Evolutionary conservation across 768 basidiomycete genomes (phyloP).

Genomic region (Suillus americanus): DNA sequence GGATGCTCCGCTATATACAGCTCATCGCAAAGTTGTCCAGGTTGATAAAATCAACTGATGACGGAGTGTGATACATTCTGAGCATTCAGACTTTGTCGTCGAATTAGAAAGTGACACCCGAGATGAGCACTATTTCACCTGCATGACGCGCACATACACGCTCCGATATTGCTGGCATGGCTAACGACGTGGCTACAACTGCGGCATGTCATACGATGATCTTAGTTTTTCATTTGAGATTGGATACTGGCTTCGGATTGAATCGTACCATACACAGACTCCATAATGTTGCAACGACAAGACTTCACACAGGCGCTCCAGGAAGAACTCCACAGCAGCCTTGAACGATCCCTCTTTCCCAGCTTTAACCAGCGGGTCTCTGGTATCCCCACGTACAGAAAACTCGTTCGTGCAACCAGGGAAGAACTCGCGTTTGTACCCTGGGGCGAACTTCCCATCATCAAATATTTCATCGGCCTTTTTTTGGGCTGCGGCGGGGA

Average conservation of each 20-base stretch:
- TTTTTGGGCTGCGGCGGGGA: slow-evolving; percentile 33
- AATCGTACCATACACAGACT: background rate
- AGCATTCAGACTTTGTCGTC: background rate
- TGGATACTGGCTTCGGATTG: background rate
- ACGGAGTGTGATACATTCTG: background rate
- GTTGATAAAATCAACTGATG: background rate
- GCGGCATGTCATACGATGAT: background rate
- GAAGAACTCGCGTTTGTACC: slow-evolving; percentile 49
- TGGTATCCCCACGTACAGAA: slow-evolving; percentile 46
- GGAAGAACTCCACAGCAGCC: slow-evolving; percentile 55
- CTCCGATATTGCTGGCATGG: background rate
- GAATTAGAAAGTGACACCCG: background rate
- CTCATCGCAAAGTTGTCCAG: background rate
- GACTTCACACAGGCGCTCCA: slow-evolving; percentile 26
- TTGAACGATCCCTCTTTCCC: slow-evolving; percentile 67
- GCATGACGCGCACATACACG: background rate
- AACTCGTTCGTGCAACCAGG: slow-evolving; percentile 55
- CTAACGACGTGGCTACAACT: background rate
- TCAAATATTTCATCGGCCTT: slow-evolving; percentile 39
- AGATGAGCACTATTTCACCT: background rate
- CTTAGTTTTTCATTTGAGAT: background rate
- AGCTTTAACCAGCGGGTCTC: slow-evolving; percentile 52
- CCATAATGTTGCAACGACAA: background rate
- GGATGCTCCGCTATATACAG: background rate
- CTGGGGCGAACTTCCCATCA: slow-evolving; percentile 36